Conservation (phyloP, 2,329 filamentous ascomycete species). For the Penicillium crustosum region DNA sequence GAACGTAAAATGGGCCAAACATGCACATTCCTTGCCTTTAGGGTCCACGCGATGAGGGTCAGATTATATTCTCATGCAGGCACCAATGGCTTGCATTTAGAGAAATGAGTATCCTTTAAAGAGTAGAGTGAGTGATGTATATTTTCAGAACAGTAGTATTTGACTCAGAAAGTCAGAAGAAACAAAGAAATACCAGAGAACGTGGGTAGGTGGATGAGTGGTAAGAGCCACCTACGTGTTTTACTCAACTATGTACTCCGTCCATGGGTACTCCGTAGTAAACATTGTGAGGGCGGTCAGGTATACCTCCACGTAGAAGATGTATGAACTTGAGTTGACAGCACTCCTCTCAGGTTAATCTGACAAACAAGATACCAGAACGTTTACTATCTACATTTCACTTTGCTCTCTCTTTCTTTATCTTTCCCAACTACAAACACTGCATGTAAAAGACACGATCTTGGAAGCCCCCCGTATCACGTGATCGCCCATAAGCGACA, state of each 20-base stretch:
- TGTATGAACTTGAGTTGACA: not conserved
- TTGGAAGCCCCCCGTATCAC: constrained; percentile 30
- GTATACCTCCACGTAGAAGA: not conserved
- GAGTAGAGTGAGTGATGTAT: too few relatives aligned
- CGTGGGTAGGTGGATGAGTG: not conserved
- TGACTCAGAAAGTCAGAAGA: not conserved
- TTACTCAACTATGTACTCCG: too few relatives aligned
- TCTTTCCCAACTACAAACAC: not conserved
- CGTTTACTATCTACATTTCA: not conserved
- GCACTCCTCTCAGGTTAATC: not conserved
- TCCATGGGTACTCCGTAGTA: too few relatives aligned
- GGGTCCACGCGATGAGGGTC: not conserved
- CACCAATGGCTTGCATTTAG: not conserved
- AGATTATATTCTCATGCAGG: not conserved
- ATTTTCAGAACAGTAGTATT: not conserved
- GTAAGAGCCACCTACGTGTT: not conserved
- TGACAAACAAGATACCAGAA: not conserved
- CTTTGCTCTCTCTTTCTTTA: not conserved
- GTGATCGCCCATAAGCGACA: constrained; percentile 41
- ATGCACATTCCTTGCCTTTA: not conserved
- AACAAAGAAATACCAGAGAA: not conserved
- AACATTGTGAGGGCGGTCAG: constrained; percentile 4
- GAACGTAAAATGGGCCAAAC: not conserved
- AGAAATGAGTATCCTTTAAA: not conserved
- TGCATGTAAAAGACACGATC: not conserved